Evolutionary conservation across 352 stramenopile genomes (phyloP), one percentile per base, ranked within the genome.

Genomic region (Pythium sukuiense): DNA sequence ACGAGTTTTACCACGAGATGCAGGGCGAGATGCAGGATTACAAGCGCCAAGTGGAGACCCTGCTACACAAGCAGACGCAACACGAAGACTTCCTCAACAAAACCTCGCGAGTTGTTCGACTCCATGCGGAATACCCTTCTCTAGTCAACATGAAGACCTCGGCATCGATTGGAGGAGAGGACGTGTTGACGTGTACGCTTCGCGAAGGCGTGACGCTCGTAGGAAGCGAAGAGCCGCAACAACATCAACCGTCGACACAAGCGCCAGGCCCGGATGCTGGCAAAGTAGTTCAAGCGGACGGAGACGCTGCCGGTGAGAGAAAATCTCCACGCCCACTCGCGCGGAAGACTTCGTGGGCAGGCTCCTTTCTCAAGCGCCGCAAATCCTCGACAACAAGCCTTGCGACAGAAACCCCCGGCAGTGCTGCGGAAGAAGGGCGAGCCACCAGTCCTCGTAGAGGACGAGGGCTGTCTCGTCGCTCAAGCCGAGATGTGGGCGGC

Each of bases 1-100:
- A 73, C 18, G 57, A 61, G 4, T 73, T 73, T 27, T 73, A 73
- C 41, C 55, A 62, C 6, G 61, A 46, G 20, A 63, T 73, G 67
- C 61, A 73, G 46, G 37, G 49, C 1, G 67, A 73, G 18, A 54
- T 69, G 46, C 37, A 26, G 3, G 57, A 20, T 18, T 69, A 65
- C 56, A 59, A 61, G 18, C 11, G 41, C 3, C 60, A 67, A 45
- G 43, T 73, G 2, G 61, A 69, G 6, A 13, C 30, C 3, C 27
- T 73, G 20, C 20, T 62, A 9, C n/a, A 53, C 7, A 59, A 60
- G 27, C 67, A 69, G 30, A n/a, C 39, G 6, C 56, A 69, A 30
- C 29, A 62, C 8, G 57, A 69, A 50, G 67, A 54, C n/a, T 59
- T 55, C 16, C 50, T 59, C 6, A 62, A 66, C 48, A 59, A 54